These are phyloP conservation scores for Polygonum aviculare DNA, from an alignment of 148 eudicot genomes.

Conservation along the genomic window DNA sequence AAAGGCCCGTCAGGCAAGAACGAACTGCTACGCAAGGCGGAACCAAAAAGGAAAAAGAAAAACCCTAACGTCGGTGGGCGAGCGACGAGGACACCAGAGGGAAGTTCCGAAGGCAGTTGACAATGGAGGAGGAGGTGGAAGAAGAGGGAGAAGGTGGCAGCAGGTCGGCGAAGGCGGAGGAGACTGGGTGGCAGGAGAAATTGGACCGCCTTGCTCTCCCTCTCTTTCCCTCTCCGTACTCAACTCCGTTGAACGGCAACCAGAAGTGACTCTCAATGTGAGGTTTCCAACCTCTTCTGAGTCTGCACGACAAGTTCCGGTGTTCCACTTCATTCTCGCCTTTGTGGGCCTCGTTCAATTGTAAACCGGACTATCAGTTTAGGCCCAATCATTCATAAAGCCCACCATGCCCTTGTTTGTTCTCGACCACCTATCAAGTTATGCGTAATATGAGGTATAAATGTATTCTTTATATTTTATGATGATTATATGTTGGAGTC, in stretches of 20 bases:
- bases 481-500: too few species aligned
- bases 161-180: neutral
- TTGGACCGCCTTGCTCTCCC: slow-evolving; percentile 5
- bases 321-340: neutral
- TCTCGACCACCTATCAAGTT: too few species aligned
- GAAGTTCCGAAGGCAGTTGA: neutral
- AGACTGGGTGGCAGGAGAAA: neutral
- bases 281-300: neutral
- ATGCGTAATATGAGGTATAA: too few species aligned
- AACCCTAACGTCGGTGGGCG: neutral
- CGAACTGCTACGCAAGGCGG: neutral
- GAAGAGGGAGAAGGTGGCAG: neutral
- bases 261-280: too few species aligned
- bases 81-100: neutral
- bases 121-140: neutral
- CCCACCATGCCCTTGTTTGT: too few species aligned
- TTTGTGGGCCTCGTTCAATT: neutral
- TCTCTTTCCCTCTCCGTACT: slow-evolving; percentile 5
- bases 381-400: too few species aligned
- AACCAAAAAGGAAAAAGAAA: neutral
- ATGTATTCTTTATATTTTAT: too few species aligned
- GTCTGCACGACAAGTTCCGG: neutral
- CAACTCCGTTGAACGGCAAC: neutral
- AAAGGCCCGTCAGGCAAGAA: neutral
- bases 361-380: neutral